Evolutionary conservation across 768 basidiomycete genomes (phyloP).

Genomic region (Filobasidium floriforme): DNA sequence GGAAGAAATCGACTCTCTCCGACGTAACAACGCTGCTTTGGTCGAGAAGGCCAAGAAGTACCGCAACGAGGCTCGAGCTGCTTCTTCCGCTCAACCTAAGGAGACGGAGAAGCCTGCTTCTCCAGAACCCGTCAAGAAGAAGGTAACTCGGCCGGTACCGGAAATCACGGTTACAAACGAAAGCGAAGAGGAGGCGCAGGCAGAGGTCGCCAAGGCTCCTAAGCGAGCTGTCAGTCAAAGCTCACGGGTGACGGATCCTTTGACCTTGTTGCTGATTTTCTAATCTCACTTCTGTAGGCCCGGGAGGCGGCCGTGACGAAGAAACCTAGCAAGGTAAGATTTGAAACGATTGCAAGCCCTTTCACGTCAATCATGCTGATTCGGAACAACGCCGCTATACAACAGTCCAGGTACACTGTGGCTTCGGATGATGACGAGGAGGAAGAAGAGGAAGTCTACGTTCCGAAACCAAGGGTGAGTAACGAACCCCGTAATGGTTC

Average conservation of each 20-base stretch:
- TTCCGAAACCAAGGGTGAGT: background rate
- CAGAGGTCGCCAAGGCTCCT: background rate
- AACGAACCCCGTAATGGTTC: background rate
- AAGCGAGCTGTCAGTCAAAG: background rate
- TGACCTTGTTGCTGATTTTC: no score
- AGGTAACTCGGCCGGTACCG: background rate
- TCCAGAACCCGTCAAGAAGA: conserved; percentile 1
- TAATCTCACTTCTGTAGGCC: background rate
- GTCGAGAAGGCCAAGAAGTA: conserved; percentile 3
- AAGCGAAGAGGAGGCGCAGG: background rate
- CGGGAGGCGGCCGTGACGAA: background rate
- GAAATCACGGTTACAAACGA: background rate
- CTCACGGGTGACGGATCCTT: no score
- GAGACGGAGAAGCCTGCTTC: background rate
- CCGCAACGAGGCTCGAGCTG: conserved; percentile 1
- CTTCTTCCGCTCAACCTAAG: background rate
- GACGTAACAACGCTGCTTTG: background rate
- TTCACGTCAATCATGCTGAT: no score
- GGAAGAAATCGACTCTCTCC: conserved; percentile 5
- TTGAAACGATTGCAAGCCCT: background rate
- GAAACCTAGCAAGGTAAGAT: background rate
- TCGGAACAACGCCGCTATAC: background rate
- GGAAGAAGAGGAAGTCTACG: background rate
- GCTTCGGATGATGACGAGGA: background rate
- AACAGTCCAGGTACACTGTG: background rate